These are phyloP conservation scores for Penicillium paradoxum DNA, from an alignment of 495 filamentous ascomycete species.

Conservation along the genomic window DNA sequence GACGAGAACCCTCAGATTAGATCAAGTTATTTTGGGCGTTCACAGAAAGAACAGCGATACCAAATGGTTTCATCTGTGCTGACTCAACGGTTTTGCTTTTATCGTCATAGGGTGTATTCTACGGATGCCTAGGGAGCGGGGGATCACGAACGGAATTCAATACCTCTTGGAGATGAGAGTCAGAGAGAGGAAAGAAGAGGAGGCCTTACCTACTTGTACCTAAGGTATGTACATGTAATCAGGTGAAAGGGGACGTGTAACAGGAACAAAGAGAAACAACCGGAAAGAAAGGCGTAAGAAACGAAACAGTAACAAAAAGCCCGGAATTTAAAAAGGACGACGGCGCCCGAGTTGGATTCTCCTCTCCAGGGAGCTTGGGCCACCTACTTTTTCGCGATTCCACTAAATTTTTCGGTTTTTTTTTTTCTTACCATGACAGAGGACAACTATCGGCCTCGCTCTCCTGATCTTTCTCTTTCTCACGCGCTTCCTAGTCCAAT, in stretches of 20 bases:
- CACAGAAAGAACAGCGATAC: conserved; percentile 45
- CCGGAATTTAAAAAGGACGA: conserved; percentile 32
- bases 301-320: conserved; percentile 7
- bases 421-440: conserved; percentile 22
- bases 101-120: conserved; percentile 37
- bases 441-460: conserved; percentile 28
- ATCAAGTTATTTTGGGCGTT: conserved; percentile 51
- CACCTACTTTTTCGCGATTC: conserved; percentile 8
- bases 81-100: conserved; percentile 36
- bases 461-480: conserved; percentile 25
- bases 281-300: conserved; percentile 15
- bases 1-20: conserved; percentile 47
- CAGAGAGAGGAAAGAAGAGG: not conserved
- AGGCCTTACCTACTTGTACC: too few relatives aligned
- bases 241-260: too few relatives aligned
- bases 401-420: not conserved
- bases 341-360: conserved; percentile 13
- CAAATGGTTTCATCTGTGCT: conserved; percentile 30
- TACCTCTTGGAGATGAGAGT: not conserved
- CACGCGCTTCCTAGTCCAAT: conserved; percentile 30
- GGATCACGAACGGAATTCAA: not conserved
- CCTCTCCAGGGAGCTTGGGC: conserved; percentile 19
- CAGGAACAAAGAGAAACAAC: conserved; percentile 6
- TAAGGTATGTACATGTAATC: too few relatives aligned
- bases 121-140: conserved; percentile 1